Evolutionary conservation across 1,284 basidiomycete species (phyloP), one percentile per base, ranked within the genome.

Genomic region (Golubevia pallescens): DNA sequence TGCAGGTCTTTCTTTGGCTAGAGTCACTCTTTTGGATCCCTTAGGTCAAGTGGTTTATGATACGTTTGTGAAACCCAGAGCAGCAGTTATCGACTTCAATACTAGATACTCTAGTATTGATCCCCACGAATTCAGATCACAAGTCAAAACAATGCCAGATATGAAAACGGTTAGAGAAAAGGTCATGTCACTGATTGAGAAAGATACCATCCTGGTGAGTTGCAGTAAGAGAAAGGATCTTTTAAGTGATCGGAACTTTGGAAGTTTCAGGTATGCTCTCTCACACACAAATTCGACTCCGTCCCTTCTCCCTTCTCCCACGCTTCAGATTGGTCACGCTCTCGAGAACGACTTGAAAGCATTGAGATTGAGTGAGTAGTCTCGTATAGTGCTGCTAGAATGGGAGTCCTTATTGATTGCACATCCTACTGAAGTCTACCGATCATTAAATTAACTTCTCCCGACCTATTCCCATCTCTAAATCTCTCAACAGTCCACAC

Each of bases 301-400:
- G 28, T 57, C 34, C 19, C 7, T n/a, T 57, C 34, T n/a, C n/a
- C n/a, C 34, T n/a, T 57, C 34, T 19, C 7, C n/a, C 55, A 28
- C 8, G 21, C 7, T 19, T n/a, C 21, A 23, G 21, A 23, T 57
- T 19, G 81, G 81, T 0, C 81, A 84, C 52, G 78, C 80, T 0
- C 62, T 84, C 2, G 81, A 84, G 60, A 84, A 84, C 58, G 81
- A 84, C 63, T 60, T 84, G 53, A 66, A 70, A 8, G 81, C 81
- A 0, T 66, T 84, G 6, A 65, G 81, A 2, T 58, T 81, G 19
- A n/a, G n/a, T n/a, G n/a, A n/a, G n/a, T n/a, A n/a, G n/a, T n/a
- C n/a, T n/a, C n/a, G n/a, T n/a, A n/a, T n/a, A n/a, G n/a, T n/a
- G n/a, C n/a, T n/a, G n/a, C n/a, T n/a, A n/a, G n/a, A n/a, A n/a